phyloP scores from a whole-genome alignment of 495 filamentous ascomycete species.

The Oidiodendron maius region DNA sequence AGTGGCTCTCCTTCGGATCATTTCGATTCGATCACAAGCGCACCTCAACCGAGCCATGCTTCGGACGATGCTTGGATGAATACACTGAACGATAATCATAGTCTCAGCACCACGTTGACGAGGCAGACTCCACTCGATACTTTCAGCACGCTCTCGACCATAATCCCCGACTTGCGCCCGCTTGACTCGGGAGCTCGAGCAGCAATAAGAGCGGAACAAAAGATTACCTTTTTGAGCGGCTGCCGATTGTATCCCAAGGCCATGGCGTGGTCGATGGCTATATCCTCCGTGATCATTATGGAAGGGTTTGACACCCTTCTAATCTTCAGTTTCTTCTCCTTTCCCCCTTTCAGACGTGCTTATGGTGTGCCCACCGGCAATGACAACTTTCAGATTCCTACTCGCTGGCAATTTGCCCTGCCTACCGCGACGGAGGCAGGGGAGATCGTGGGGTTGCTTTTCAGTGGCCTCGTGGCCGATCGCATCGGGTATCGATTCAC shows the following conservation, averaged over 20 bases:
- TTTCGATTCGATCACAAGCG: too few species aligned
- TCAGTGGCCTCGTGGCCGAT: conserved; percentile 69
- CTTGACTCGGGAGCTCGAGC: too few species aligned
- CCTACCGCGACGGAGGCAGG: conserved; percentile 45
- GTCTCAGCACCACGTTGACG: too few species aligned
- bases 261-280: conserved; percentile 12
- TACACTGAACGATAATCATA: too few species aligned
- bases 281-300: conserved; percentile 34
- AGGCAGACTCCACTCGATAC: too few species aligned
- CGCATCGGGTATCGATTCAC: conserved; percentile 32
- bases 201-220: too few species aligned
- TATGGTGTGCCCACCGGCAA: background rate
- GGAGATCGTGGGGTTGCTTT: conserved; percentile 64
- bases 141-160: too few species aligned
- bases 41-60: too few species aligned
- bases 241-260: conserved; percentile 38
- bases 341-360: background rate
- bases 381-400: background rate
- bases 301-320: conserved; percentile 27
- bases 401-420: background rate
- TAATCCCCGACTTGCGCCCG: too few species aligned
- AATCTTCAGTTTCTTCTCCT: background rate
- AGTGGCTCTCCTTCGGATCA: too few species aligned
- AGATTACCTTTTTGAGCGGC: too few species aligned
- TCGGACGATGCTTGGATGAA: too few species aligned